Percentiles rank a stretch among this genome's conserved stretches.
Conservation (phyloP, 2,329 filamentous ascomycete genomes). For the Biscogniauxia mediterranea region DNA sequence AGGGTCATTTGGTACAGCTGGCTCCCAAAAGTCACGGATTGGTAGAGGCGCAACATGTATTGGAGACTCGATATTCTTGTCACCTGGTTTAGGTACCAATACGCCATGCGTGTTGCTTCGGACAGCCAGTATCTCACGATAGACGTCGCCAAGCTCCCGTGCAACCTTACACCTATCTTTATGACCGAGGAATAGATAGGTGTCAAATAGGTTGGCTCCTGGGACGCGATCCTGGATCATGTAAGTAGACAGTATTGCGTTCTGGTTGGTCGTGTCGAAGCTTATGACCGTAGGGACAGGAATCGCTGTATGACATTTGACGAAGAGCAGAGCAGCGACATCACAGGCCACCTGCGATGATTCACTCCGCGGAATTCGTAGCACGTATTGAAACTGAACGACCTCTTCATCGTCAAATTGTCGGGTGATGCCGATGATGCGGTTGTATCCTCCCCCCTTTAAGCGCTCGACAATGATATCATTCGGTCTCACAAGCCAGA, state of each 20-base stretch:
- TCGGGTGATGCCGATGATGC: conserved; percentile 11
- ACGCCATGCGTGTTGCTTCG: background rate
- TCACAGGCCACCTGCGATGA: conserved; percentile 7
- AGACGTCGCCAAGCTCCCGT: conserved; percentile 7
- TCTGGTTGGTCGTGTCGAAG: conserved; percentile 6
- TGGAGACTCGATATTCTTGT: background rate
- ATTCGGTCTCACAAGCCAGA: conserved; percentile 5
- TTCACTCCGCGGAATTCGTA: conserved; percentile 7
- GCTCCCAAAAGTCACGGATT: background rate
- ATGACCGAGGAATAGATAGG: conserved; percentile 5
- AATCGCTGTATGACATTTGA: conserved; percentile 8
- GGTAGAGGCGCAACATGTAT: conserved; percentile 1
- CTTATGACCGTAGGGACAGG: conserved; percentile 6
- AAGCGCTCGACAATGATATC: conserved; percentile 9
- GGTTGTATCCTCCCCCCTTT: conserved; percentile 6
- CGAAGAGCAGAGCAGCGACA: conserved; percentile 8
- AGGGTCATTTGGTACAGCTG: background rate
- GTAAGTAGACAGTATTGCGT: conserved; percentile 5
- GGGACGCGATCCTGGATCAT: conserved; percentile 7
- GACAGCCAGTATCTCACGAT: conserved; percentile 3
- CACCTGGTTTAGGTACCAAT: background rate
- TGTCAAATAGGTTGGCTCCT: background rate
- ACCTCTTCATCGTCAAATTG: background rate
- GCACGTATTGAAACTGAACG: conserved; percentile 1
- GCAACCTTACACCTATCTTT: conserved; percentile 3